Evolutionary conservation across 2,329 filamentous ascomycete species (phyloP), one percentile per base, ranked within the genome.

Genomic region (Trichophaea hybrida): DNA sequence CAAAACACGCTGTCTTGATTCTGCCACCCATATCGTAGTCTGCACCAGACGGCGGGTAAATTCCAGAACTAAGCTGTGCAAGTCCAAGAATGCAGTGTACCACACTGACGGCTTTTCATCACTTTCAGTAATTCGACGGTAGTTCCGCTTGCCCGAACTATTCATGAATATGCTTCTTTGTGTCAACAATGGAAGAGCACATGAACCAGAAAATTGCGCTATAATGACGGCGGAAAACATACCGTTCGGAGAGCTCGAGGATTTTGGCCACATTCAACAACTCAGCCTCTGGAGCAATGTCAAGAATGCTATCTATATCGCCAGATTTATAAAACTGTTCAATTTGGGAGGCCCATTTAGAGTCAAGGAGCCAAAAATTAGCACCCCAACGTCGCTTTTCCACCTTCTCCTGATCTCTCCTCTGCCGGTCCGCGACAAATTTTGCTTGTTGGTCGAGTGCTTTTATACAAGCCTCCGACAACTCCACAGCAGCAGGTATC

Each of bases 141-240:
- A 64, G 46, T 58, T 61, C 33, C 35, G 48, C 12, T 64, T 49
- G 38, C 56, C 46, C 24, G 59, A 51, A 34, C 61, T 61, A 55
- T 64, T 62, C 64, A 64, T 65, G 44, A 65, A 66, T 43, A 65
- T 51, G 46, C 62, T 65, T 17, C 55, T 17, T 32, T 12, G 17
- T 10, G 10, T 32, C 10, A 32, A 8, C 33, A 54, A 4, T 1
- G 33, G 7, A 35, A 12, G 50, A 8, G 32, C 33, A 54, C 33
- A 37, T 35, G 17, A 32, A 37, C 17, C 7, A 54, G 13, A 8
- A 3, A 13, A 24, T 24, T 24, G 24, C 3, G 24, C 24, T 24
- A 24, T 24, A 24, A 24, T 24, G 24, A 24, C 24, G 24, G 24
- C 7, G 50, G 43, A 53, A 24, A 46, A 32, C 17, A 55, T n/a